These are phyloP conservation scores for Drechslerella coelobrocha DNA, from an alignment of 2,329 filamentous ascomycete species.

Conservation along the genomic window DNA sequence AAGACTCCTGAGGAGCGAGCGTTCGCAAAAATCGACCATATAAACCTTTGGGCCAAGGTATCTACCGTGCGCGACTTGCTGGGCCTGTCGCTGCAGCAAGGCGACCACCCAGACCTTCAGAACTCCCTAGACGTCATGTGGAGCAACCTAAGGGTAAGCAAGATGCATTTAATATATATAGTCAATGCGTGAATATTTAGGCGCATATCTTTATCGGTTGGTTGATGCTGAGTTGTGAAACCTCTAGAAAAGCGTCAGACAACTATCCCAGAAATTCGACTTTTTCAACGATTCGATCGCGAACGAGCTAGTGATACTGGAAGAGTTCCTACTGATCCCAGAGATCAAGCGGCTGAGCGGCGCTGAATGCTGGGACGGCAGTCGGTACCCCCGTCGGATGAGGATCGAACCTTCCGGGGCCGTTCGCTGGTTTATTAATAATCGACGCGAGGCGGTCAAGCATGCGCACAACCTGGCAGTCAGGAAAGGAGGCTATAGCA, in stretches of 20 bases:
- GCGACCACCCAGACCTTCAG: background rate
- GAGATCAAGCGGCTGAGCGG: background rate
- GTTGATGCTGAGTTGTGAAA: too few species aligned
- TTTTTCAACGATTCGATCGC: slow-evolving; percentile 1
- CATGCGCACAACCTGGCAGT: slow-evolving; percentile 4
- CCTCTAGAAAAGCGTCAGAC: background rate
- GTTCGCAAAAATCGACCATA: background rate
- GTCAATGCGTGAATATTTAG: too few species aligned
- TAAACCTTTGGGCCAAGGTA: background rate
- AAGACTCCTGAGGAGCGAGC: slow-evolving; percentile 1
- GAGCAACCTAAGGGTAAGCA: background rate
- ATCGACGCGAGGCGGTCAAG: slow-evolving; percentile 2
- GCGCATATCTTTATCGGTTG: too few species aligned
- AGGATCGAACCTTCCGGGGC: background rate
- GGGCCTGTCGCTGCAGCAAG: background rate
- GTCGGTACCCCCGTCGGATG: background rate
- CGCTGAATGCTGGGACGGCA: background rate
- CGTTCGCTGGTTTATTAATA: slow-evolving; percentile 1
- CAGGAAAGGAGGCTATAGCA: background rate
- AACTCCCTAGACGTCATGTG: slow-evolving; percentile 6
- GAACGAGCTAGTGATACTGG: background rate
- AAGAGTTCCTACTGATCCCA: slow-evolving; percentile 1
- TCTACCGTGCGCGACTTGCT: background rate
- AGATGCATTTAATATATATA: too few species aligned
- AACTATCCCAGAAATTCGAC: slow-evolving; percentile 1